Conservation (phyloP, 2,329 filamentous ascomycete species). For the Arthroderma uncinatum region DNA sequence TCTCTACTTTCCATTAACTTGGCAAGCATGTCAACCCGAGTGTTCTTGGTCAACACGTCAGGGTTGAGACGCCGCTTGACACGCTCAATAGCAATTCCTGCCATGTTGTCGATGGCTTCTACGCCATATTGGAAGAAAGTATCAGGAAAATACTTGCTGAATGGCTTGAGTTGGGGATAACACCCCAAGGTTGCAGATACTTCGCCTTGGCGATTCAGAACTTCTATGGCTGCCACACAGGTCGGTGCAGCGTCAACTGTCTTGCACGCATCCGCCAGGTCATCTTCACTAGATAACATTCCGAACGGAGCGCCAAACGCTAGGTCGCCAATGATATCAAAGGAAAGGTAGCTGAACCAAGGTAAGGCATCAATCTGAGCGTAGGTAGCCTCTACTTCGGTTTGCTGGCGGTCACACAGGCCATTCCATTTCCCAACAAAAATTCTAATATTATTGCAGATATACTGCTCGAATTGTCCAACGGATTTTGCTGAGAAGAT, state of each 20-base stretch:
- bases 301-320: slow-evolving; percentile 70
- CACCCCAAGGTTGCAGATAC: slow-evolving; percentile 72
- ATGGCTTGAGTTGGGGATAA: slow-evolving; percentile 63
- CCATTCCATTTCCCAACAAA: slow-evolving; percentile 33
- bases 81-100: slow-evolving; percentile 75
- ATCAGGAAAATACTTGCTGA: slow-evolving; percentile 68
- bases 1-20: slow-evolving; percentile 79
- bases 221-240: slow-evolving; percentile 71
- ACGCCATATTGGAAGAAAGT: slow-evolving; percentile 69
- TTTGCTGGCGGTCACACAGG: too few relatives aligned
- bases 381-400: too few relatives aligned
- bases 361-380: slow-evolving; percentile 50
- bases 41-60: slow-evolving; percentile 47
- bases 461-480: slow-evolving; percentile 78
- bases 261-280: slow-evolving; percentile 61
- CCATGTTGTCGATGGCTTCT: slow-evolving; percentile 64
- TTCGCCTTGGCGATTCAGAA: slow-evolving; percentile 77
- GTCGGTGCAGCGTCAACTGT: slow-evolving; percentile 51
- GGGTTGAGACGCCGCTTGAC: slow-evolving; percentile 63
- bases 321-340: slow-evolving; percentile 49
- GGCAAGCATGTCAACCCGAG: slow-evolving; percentile 68
- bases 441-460: slow-evolving; percentile 63
- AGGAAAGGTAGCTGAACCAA: slow-evolving; percentile 66
- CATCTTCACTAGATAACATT: slow-evolving; percentile 66
- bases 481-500: slow-evolving; percentile 77